Evolutionary conservation across 108 stramenopile genomes (phyloP).

Genomic region (Skeletonema grethae): DNA sequence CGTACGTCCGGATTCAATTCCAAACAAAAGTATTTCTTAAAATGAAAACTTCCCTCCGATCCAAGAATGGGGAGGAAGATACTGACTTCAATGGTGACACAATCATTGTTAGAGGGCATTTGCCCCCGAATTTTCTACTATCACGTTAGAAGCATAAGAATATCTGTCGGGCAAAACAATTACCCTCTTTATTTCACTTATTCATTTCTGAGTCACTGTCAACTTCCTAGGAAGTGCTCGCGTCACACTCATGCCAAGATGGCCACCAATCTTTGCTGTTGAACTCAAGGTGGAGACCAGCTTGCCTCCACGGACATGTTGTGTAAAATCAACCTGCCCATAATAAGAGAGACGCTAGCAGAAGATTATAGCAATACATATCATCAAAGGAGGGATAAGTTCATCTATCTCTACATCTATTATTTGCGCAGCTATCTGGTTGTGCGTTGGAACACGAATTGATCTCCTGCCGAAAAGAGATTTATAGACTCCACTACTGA

Average conservation of each 20-base stretch:
- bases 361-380: not conserved
- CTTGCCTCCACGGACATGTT: not conserved
- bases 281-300: not conserved
- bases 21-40: too few relatives aligned
- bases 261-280: slow-evolving; percentile 1
- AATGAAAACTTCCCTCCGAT: too few relatives aligned
- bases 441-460: not conserved
- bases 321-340: not conserved
- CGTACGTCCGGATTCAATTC: too few relatives aligned
- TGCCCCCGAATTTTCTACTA: too few relatives aligned
- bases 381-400: not conserved
- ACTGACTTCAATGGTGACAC: not conserved
- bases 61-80: too few relatives aligned
- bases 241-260: not conserved
- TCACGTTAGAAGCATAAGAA: too few relatives aligned
- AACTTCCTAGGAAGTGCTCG: not conserved
- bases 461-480: not conserved
- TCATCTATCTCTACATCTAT: not conserved
- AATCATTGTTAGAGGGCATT: not conserved
- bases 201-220: not conserved
- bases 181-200: not conserved
- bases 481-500: not conserved
- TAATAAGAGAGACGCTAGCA: not conserved
- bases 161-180: not conserved
- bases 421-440: not conserved